phyloP scores from a whole-genome alignment of 2,329 filamentous ascomycete species.

The Xylariaceae sp. region DNA sequence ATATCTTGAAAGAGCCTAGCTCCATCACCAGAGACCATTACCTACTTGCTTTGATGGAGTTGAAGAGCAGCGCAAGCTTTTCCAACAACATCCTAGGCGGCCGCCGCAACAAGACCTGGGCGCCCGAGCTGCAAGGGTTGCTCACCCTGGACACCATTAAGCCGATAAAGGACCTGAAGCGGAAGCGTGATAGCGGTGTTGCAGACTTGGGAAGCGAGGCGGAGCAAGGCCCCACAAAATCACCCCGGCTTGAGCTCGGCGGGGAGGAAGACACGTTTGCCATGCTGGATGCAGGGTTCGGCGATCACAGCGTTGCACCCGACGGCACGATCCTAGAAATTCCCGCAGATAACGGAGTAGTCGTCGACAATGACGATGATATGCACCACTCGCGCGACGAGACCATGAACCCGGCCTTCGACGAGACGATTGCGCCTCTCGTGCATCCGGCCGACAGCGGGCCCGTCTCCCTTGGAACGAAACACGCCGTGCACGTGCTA shows the following conservation, averaged over 20 bases:
- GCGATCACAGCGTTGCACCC: slow-evolving; percentile 46
- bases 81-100: slow-evolving; percentile 82
- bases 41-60: slow-evolving; percentile 79
- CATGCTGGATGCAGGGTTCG: slow-evolving; percentile 45
- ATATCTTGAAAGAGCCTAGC: slow-evolving; percentile 74
- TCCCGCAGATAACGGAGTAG: slow-evolving; percentile 46
- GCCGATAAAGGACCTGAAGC: slow-evolving; percentile 75
- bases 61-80: slow-evolving; percentile 88
- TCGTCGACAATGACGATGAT: slow-evolving; percentile 41
- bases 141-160: slow-evolving; percentile 80
- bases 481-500: slow-evolving; percentile 91
- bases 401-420: slow-evolving; percentile 58
- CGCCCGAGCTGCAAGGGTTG: slow-evolving; percentile 86
- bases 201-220: slow-evolving; percentile 70
- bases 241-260: slow-evolving; percentile 62
- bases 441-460: slow-evolving; percentile 80
- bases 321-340: slow-evolving; percentile 63
- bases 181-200: slow-evolving; percentile 86
- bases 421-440: slow-evolving; percentile 70
- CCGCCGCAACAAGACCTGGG: slow-evolving; percentile 73
- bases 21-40: slow-evolving; percentile 86
- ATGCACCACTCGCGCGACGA: slow-evolving; percentile 39
- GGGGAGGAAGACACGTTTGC: slow-evolving; percentile 57
- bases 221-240: slow-evolving; percentile 58
- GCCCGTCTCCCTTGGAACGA: slow-evolving; percentile 83